Evolutionary conservation across 352 stramenopile genomes (phyloP).

Genomic region (Phytopythium litorale): DNA sequence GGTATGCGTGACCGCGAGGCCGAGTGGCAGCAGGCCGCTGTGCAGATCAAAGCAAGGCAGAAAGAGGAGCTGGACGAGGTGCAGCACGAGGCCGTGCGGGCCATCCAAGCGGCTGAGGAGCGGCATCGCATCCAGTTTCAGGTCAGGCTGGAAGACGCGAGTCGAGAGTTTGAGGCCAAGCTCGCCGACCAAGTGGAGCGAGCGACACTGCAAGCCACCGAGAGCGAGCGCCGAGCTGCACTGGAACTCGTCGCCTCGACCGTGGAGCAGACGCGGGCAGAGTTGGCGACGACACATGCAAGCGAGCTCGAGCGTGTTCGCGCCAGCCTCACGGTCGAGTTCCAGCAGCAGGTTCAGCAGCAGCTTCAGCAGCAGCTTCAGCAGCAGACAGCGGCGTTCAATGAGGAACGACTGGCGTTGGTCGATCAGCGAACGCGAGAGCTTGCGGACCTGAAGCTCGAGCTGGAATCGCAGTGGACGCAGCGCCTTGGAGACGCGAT

Average conservation of each 20-base stretch:
- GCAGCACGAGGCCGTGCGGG: slow-evolving; percentile 54
- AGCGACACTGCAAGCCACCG: slow-evolving; percentile 18
- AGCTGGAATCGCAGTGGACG: slow-evolving; percentile 25
- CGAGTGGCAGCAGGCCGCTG: slow-evolving; percentile 71
- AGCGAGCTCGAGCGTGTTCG: slow-evolving; percentile 15
- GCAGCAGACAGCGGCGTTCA: background rate
- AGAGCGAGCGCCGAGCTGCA: slow-evolving; percentile 20
- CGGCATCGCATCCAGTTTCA: slow-evolving; percentile 48
- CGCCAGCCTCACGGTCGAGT: slow-evolving; percentile 7
- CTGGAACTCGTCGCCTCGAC: slow-evolving; percentile 14
- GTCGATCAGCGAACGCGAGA: slow-evolving; percentile 13
- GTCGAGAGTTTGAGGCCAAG: slow-evolving; percentile 28
- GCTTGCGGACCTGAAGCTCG: slow-evolving; percentile 9
- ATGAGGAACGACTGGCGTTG: slow-evolving; percentile 12
- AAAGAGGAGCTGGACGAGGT: slow-evolving; percentile 61
- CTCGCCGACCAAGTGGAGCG: slow-evolving; percentile 16
- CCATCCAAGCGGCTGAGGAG: slow-evolving; percentile 64
- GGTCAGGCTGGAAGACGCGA: slow-evolving; percentile 27
- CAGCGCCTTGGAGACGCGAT: slow-evolving; percentile 13
- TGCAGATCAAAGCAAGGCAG: slow-evolving; percentile 70
- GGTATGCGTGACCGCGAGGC: slow-evolving; percentile 65
- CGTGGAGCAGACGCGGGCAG: slow-evolving; percentile 19
- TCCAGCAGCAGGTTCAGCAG: slow-evolving; percentile 12
- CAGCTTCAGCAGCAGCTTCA: slow-evolving; percentile 13
- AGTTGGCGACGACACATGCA: slow-evolving; percentile 13